These are phyloP conservation scores for Arthrobotrys sinensis DNA, from an alignment of 2,329 filamentous ascomycete species.

Conservation along the genomic window DNA sequence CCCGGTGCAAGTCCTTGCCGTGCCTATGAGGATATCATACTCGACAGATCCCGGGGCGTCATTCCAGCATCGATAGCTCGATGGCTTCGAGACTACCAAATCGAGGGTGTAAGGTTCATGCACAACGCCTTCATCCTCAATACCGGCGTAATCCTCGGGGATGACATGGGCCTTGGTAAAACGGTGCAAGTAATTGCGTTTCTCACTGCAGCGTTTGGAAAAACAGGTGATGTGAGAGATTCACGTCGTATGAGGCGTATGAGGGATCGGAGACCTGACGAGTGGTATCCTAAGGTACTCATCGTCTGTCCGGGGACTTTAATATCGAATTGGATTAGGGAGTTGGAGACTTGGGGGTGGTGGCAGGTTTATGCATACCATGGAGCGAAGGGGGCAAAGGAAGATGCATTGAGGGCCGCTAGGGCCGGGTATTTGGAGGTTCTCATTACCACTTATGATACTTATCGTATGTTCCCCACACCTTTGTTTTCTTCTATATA, in stretches of 20 bases:
- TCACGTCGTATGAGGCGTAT: slow-evolving; percentile 89
- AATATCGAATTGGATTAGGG: slow-evolving; percentile 91
- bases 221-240: slow-evolving; percentile 90
- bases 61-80: slow-evolving; percentile 92
- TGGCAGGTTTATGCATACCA: slow-evolving; percentile 91
- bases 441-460: slow-evolving; percentile 93
- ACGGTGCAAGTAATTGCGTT: slow-evolving; percentile 97
- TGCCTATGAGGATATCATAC: slow-evolving; percentile 80
- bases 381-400: slow-evolving; percentile 75
- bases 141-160: slow-evolving; percentile 88
- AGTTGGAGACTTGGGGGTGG: slow-evolving; percentile 92
- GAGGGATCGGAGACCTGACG: slow-evolving; percentile 71
- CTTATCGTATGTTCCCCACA: slow-evolving; percentile 73
- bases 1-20: slow-evolving; percentile 81
- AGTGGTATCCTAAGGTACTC: slow-evolving; percentile 87
- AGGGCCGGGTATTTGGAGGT: slow-evolving; percentile 84
- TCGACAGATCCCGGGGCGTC: slow-evolving; percentile 82
- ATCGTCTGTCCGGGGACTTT: slow-evolving; percentile 91
- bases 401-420: slow-evolving; percentile 80
- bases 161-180: slow-evolving; percentile 98
- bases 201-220: slow-evolving; percentile 90
- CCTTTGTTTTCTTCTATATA: not conserved
- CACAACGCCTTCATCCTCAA: slow-evolving; percentile 93
- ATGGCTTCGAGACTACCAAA: slow-evolving; percentile 91
- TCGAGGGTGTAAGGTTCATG: slow-evolving; percentile 86